Base-by-base conservation (phyloP, 805 yeast genomes). In the Candida montana region DNA sequence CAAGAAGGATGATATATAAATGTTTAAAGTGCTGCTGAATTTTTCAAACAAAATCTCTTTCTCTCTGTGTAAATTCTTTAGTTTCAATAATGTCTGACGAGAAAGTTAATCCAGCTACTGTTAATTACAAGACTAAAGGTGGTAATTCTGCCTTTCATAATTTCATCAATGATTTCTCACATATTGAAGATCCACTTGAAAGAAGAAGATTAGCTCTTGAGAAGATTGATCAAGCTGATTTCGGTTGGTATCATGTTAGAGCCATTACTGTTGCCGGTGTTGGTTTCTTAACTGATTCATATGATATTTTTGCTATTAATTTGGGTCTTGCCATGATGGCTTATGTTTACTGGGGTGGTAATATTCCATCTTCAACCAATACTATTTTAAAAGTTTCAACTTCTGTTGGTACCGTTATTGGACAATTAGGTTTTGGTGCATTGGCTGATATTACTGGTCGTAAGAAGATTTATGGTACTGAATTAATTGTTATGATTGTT, bases 391-490 rank as follows among this genome's bases (percentile, higher is more conserved):
- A 88, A 68, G 90, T 84, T 40, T 85, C 95, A 39, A 88, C 96
- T 19, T 87, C 95, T 37, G 95, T 87, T 42, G 96, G 96, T 68
- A 88, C 96, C 33, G 95, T 88, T 51, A 75, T 89, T 58, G 96
- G 96, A 57, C 96, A 89, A 69, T 59, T 88, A 38, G 78, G 83
- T 45, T 89, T 88, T 56, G 96, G 96, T 68, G 69, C 75, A 58
- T 54, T 83, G 50, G 95, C 91, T 47, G 96, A 88, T 71, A 61
- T 67, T 23, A 69, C 83, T 46, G 96, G 96, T 53, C 81, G 96
- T 71, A 88, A 89, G 68, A 79, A 75, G 59, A 78, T 88, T 59
- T 88, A 89, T 64, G 96, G 96, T 70, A 58, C 74, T 46, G 96
- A 88, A 67, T 75, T 88, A 64, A 84, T 89, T 51, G 69, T 88